These are phyloP conservation scores for Dactylis glomerata DNA, from an alignment of 176 grass and related monocot species.

Conservation along the genomic window DNA sequence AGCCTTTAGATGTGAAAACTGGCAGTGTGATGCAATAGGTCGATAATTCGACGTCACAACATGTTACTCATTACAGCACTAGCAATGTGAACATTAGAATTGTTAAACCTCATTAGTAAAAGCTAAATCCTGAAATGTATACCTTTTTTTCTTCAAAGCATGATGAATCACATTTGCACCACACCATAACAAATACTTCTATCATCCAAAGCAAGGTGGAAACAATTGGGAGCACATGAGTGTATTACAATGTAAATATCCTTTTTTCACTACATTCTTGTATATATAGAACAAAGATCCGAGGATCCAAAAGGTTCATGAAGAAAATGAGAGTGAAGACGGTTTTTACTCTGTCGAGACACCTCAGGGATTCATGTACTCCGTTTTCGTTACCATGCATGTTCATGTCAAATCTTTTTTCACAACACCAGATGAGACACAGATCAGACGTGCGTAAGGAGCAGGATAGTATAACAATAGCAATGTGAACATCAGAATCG, in stretches of 20 bases:
- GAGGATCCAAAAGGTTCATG: neutral
- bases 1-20: neutral
- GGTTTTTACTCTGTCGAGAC: neutral
- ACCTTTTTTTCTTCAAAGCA: conserved; percentile 32
- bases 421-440: neutral
- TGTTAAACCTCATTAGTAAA: conserved; percentile 27
- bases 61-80: neutral
- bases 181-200: neutral
- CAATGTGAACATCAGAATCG: conserved; percentile 44
- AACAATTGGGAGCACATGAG: neutral
- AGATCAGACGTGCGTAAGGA: neutral
- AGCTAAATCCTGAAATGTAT: conserved; percentile 32
- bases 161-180: conserved; percentile 35
- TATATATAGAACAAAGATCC: neutral
- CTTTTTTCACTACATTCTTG: neutral
- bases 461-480: neutral
- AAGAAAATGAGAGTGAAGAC: neutral
- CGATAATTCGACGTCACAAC: conserved; percentile 1
- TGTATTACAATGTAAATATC: neutral
- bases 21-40: neutral
- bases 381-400: neutral
- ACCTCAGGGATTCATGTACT: neutral
- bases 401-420: neutral
- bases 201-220: neutral
- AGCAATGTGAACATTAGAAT: conserved; percentile 38